phyloP scores from a whole-genome alignment of 83 land plant genomes.

The Diphasiastrum complanatum region DNA sequence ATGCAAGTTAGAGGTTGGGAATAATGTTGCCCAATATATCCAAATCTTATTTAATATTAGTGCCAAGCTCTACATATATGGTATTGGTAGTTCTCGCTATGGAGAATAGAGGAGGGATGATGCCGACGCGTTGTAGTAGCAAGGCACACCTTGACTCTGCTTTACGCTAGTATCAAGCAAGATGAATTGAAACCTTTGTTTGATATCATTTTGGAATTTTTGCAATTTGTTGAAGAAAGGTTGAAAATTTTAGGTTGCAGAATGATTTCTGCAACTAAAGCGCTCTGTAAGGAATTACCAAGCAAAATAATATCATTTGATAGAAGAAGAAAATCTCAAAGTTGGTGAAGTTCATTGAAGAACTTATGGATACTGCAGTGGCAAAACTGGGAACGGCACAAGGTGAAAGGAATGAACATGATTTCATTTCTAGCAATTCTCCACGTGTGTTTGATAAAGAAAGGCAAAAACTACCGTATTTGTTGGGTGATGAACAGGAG shows the following conservation, averaged over 20 bases:
- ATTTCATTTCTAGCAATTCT: background rate
- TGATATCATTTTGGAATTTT: background rate
- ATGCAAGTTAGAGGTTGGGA: no score
- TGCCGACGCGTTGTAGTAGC: no score
- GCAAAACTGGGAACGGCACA: no score
- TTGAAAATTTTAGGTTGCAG: background rate
- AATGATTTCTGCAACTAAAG: conserved; percentile 3
- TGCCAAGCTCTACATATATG: no score
- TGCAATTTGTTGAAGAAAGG: background rate
- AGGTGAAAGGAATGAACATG: background rate
- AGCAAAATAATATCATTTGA: background rate
- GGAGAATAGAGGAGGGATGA: no score
- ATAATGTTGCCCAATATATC: no score
- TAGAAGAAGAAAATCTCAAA: background rate
- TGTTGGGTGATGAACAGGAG: background rate
- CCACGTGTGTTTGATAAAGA: conserved; percentile 6
- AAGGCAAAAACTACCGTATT: background rate
- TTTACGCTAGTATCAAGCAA: no score
- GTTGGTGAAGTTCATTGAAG: background rate
- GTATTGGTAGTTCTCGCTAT: no score
- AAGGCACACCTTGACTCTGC: no score
- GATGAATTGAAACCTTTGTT: background rate
- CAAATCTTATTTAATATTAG: no score
- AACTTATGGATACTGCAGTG: no score
- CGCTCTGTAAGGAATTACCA: conserved; percentile 31